Conservation (phyloP, 1,284 basidiomycete genomes). For the Neonothopanus nambi region DNA sequence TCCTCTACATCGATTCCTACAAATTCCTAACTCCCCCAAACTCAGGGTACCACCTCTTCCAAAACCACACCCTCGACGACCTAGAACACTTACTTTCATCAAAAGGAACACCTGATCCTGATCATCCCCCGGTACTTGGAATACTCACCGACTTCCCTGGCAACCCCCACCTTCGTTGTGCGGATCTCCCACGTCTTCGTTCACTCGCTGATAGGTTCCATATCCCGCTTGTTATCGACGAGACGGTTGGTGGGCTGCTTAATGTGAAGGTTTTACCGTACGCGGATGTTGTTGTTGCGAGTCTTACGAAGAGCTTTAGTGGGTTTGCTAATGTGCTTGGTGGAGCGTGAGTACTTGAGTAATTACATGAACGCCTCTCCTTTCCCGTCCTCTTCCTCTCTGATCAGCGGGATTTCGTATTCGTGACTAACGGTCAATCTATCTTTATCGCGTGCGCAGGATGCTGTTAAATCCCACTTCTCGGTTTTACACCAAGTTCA, state of each 20-base stretch:
- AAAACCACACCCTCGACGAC: constrained; percentile 7
- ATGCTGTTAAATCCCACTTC: constrained; percentile 56
- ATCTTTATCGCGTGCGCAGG: too few relatives aligned
- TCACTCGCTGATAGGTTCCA: constrained; percentile 56
- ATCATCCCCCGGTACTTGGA: neutral
- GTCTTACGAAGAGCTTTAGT: constrained; percentile 68
- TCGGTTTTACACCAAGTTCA: constrained; percentile 42
- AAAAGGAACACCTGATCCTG: neutral
- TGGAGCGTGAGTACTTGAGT: constrained; percentile 50
- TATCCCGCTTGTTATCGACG: constrained; percentile 64
- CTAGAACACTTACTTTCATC: constrained; percentile 1
- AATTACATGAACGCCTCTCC: too few relatives aligned
- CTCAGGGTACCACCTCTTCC: constrained; percentile 1
- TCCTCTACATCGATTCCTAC: constrained; percentile 10
- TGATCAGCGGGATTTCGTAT: too few relatives aligned
- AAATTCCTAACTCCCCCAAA: constrained; percentile 1
- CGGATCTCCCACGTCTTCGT: constrained; percentile 25
- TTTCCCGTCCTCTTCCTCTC: too few relatives aligned
- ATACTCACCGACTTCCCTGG: constrained; percentile 10
- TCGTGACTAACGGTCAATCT: too few relatives aligned
- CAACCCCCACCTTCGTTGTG: constrained; percentile 3
- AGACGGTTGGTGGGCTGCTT: constrained; percentile 69
- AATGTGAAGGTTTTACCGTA: constrained; percentile 65
- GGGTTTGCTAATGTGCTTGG: constrained; percentile 73
- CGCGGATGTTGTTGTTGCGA: constrained; percentile 63